Evolutionary conservation across 164 flowering plant species (phyloP).

Genomic region (Euptelea pleiosperma): DNA sequence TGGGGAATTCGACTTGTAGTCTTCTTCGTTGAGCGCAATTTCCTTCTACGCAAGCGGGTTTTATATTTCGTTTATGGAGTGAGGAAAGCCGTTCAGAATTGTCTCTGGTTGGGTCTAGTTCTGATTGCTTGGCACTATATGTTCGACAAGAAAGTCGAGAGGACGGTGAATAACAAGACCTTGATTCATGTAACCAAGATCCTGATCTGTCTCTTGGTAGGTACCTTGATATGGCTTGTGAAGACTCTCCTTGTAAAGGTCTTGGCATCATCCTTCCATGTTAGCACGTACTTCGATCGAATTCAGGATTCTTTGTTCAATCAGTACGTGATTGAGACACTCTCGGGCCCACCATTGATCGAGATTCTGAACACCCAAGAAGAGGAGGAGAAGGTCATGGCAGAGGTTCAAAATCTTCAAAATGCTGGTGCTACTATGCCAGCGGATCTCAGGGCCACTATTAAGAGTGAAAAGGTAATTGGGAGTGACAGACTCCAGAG

Average conservation of each 20-base stretch:
- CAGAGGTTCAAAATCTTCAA: constrained; percentile 42
- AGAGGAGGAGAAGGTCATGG: constrained; percentile 37
- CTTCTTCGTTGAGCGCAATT: constrained; percentile 59
- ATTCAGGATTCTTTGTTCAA: constrained; percentile 59
- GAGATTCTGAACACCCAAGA: constrained; percentile 29
- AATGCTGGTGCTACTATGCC: constrained; percentile 45
- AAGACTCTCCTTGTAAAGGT: constrained; percentile 57
- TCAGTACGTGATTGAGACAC: constrained; percentile 59
- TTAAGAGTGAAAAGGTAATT: constrained; percentile 23
- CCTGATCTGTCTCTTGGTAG: constrained; percentile 51
- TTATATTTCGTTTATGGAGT: constrained; percentile 72
- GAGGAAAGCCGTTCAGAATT: constrained; percentile 60
- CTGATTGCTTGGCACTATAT: constrained; percentile 54
- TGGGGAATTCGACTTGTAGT: constrained; percentile 62
- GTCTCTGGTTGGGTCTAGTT: constrained; percentile 63
- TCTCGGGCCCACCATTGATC: constrained; percentile 47
- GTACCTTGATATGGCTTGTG: constrained; percentile 45
- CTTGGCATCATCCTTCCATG: constrained; percentile 54
- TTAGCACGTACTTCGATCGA: constrained; percentile 52
- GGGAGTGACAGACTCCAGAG: constrained; percentile 20
- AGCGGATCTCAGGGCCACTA: constrained; percentile 25
- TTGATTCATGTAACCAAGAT: constrained; percentile 52
- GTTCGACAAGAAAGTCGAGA: constrained; percentile 47
- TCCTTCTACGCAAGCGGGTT: constrained; percentile 57
- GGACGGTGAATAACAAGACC: constrained; percentile 24